Base-by-base conservation (phyloP, 345 rosid species). In the Eucalyptus sp. region DNA sequence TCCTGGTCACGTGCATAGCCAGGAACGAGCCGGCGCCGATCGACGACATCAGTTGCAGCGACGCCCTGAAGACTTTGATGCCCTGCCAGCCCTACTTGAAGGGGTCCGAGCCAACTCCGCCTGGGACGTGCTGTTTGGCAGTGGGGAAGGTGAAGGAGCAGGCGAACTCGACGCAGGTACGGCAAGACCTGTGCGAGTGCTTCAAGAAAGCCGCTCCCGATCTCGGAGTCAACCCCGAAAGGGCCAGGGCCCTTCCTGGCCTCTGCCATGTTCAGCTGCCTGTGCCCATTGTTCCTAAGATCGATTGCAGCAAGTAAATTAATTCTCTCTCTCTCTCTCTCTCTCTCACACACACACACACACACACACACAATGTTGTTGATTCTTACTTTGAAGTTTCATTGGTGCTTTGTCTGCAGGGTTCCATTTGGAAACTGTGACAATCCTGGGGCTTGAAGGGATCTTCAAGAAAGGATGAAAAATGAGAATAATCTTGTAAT, bases 301-400 rank as follows among this genome's bases (percentile, higher is more conserved):
- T 89, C 11, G 90, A 91, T 25, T 92, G 92, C 87, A 64, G 44
- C 89, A 91, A 46, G 94, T 91, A 86, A 90, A 20, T 76, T 76
- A 41, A 41, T 20, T 8, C 1, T 76, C 27, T 76, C 58, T 50
- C 86, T 46, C 7, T 50, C 37, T 44, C 52, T 49, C 86, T 25
- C 54, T 50, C 86, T 43, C 50, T 44, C 37, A 49, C 50, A 49
- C 50, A 49, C 50, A 48, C 50, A 49, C 50, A 49, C 50, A 49
- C 50, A 49, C 15, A 49, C 52, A 3, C 54, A 51, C 56, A 52
- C 56, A 14, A 85, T 49, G 41, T 4, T 8, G 20, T 50, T 17
- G 37, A 48, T 84, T 50, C 54, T 84, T 85, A 31, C 7, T 7
- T 29, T 15, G 37, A 29, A 86, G 52, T 50, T 50, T 50, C 48